Evolutionary conservation across 257 asterid genomes (phyloP).

Genomic region (Nicotiana benthamiana): DNA sequence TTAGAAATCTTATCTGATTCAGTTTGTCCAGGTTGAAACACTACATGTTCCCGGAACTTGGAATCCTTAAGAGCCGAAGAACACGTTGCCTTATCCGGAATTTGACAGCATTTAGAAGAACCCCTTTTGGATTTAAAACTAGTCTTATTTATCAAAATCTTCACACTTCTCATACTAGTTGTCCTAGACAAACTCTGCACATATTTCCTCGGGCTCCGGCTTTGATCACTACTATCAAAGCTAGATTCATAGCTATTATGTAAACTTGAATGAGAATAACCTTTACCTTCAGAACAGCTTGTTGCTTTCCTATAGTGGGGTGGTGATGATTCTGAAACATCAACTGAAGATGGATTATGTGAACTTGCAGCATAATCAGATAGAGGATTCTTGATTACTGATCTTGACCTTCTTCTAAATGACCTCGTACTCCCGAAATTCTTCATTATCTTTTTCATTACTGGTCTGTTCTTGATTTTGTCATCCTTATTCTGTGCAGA

Average conservation of each 20-base stretch:
- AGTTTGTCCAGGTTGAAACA: slow-evolving; percentile 23
- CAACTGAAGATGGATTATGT: slow-evolving; percentile 8
- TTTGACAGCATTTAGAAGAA: slow-evolving; percentile 14
- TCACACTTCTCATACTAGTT: slow-evolving; percentile 12
- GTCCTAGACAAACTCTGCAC: slow-evolving; percentile 25
- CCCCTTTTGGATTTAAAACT: slow-evolving; percentile 56
- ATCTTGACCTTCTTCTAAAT: slow-evolving; percentile 34
- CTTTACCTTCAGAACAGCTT: slow-evolving; percentile 34
- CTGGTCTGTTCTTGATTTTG: neutral
- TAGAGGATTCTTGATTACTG: slow-evolving; percentile 8
- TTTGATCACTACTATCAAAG: slow-evolving; percentile 28
- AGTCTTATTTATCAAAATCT: slow-evolving; percentile 13
- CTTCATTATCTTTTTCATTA: slow-evolving; percentile 2
- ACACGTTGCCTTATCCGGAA: slow-evolving; percentile 54
- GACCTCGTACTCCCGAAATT: slow-evolving; percentile 30
- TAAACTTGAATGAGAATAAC: slow-evolving; percentile 22
- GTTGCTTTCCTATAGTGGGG: slow-evolving; percentile 39
- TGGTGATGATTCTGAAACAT: slow-evolving; percentile 23
- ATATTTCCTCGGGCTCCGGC: slow-evolving; percentile 10
- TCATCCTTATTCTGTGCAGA: neutral
- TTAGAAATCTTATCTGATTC: slow-evolving; percentile 33
- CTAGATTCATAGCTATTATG: slow-evolving; percentile 25
- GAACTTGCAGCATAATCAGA: slow-evolving; percentile 20
- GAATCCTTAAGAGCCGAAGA: slow-evolving; percentile 66
- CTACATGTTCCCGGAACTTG: slow-evolving; percentile 43